Base-by-base conservation (phyloP, 805 yeast species). In the Kazachstania taianensis region DNA sequence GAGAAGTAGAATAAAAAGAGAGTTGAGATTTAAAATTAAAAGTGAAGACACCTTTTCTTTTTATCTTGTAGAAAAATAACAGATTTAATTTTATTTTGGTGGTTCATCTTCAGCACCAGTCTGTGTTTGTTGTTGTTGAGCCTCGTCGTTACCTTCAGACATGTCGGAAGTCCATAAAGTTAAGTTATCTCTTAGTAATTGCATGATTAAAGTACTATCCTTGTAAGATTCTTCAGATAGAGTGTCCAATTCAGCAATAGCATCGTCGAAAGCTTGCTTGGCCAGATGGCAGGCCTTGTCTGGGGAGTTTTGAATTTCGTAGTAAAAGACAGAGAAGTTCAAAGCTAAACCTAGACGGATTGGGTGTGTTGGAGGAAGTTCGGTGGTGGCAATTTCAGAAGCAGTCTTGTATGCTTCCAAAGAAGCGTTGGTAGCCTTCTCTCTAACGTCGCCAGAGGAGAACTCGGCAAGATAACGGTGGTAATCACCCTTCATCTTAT, bases 401-500 rank as follows among this genome's bases (percentile, higher is more conserved):
- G 96, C 96, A 49, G 94, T 60, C 67, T 82, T 81, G 73, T 87
- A 87, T 43, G 95, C 85, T 65, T 83, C 94, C 59, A 85, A 75
- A 32, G 96, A 87, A 48, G 78, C 72, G 55, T 84, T 87, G 35
- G 96, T 87, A 48, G 94, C 89, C 48, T 73, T 86, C 62, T 84
- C 82, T 62, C 95, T 82, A 68, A 79, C 81, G 52, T 83, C 94
- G 45, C 82, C 75, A 51, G 77, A 72, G 43, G 95, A 87, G 59
- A 87, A 87, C 70, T 87, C 96, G 45, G 96, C 95, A 66, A 86
- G 73, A 66, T 87, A 87, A 71, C 96, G 94, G 72, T 85, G 94
- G 73, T 87, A 87, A 66, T 87, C 96, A 71, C 96, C 96, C 72
- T 86, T 86, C 96, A 87, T 87, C 75, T 87, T 87, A 71, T 81